Conservation (phyloP, 352 stramenopile genomes). For the Pythium volutum region DNA sequence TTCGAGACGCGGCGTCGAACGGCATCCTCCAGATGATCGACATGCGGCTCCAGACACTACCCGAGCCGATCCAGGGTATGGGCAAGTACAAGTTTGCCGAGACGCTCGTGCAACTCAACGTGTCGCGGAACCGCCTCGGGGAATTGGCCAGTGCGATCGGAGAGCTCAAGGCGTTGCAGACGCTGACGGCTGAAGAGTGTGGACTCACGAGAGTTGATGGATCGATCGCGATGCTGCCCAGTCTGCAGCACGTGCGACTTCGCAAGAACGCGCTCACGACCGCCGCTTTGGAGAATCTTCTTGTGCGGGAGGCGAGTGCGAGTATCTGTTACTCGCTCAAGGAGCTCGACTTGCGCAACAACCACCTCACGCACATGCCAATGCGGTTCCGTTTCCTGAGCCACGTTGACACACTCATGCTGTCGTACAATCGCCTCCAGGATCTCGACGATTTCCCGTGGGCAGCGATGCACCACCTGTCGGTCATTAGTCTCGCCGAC, state of each 20-base stretch:
- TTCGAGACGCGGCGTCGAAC: slow-evolving; percentile 57
- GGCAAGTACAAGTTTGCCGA: slow-evolving; percentile 52
- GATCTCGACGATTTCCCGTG: slow-evolving; percentile 55
- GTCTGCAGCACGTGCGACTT: slow-evolving; percentile 60
- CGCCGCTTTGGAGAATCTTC: slow-evolving; percentile 41
- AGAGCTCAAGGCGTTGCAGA: slow-evolving; percentile 50
- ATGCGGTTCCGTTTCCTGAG: slow-evolving; percentile 38
- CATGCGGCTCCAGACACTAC: slow-evolving; percentile 52
- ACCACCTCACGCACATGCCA: slow-evolving; percentile 52
- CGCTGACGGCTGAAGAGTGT: slow-evolving; percentile 71
- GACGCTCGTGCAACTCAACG: slow-evolving; percentile 57
- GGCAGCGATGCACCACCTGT: slow-evolving; percentile 55
- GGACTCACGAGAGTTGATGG: slow-evolving; percentile 46
- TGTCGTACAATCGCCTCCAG: slow-evolving; percentile 67
- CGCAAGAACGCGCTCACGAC: slow-evolving; percentile 74
- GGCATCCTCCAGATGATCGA: slow-evolving; percentile 49
- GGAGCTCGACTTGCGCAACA: slow-evolving; percentile 74
- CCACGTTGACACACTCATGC: slow-evolving; percentile 57
- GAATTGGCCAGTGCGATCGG: slow-evolving; percentile 45
- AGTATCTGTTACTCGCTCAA: slow-evolving; percentile 47
- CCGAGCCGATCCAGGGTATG: slow-evolving; percentile 31
- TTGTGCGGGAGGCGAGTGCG: slow-evolving; percentile 26
- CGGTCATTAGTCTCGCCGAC: slow-evolving; percentile 58
- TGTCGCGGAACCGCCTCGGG: slow-evolving; percentile 69
- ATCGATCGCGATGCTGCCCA: slow-evolving; percentile 47